Percentiles rank a stretch among this genome's conserved stretches.
Evolutionary conservation across 768 basidiomycete genomes (phyloP).

Genomic region (Tylopilus cervinicoccineus): DNA sequence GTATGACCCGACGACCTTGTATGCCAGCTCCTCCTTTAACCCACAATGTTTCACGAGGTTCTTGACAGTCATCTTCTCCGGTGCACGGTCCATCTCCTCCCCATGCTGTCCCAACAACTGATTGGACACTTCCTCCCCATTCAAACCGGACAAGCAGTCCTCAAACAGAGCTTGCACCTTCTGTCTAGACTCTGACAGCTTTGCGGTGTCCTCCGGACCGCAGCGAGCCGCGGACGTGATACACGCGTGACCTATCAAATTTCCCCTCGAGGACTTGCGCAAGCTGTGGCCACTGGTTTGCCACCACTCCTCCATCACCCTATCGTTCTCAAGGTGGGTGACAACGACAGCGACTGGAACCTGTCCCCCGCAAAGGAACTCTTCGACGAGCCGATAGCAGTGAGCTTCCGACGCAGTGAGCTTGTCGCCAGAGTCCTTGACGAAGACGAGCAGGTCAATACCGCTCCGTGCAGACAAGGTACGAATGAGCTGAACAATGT

Average conservation of each 20-base stretch:
- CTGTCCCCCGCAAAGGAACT: conserved; percentile 28
- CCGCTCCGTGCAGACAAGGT: conserved; percentile 6
- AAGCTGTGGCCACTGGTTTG: conserved; percentile 1
- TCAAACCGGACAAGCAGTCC: background rate
- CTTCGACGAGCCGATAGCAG: conserved; percentile 29
- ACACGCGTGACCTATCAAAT: conserved; percentile 18
- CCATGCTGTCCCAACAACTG: too few relatives aligned
- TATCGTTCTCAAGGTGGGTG: conserved; percentile 29
- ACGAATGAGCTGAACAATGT: conserved; percentile 22
- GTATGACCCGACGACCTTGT: too few relatives aligned
- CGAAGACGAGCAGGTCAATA: conserved; percentile 34
- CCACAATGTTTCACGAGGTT: background rate
- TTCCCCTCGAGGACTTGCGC: background rate
- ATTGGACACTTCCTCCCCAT: background rate
- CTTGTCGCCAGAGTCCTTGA: conserved; percentile 24
- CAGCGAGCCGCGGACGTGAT: too few relatives aligned
- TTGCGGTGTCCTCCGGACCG: too few relatives aligned
- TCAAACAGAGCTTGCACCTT: background rate
- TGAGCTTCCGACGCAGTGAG: conserved; percentile 21
- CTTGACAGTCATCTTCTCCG: background rate
- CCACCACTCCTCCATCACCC: conserved; percentile 24
- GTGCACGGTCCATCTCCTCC: background rate
- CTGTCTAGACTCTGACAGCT: background rate
- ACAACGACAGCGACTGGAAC: conserved; percentile 34
- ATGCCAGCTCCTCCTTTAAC: too few relatives aligned